phyloP scores from a whole-genome alignment of 1,284 basidiomycete genomes.

The Heterobasidion annosum region DNA sequence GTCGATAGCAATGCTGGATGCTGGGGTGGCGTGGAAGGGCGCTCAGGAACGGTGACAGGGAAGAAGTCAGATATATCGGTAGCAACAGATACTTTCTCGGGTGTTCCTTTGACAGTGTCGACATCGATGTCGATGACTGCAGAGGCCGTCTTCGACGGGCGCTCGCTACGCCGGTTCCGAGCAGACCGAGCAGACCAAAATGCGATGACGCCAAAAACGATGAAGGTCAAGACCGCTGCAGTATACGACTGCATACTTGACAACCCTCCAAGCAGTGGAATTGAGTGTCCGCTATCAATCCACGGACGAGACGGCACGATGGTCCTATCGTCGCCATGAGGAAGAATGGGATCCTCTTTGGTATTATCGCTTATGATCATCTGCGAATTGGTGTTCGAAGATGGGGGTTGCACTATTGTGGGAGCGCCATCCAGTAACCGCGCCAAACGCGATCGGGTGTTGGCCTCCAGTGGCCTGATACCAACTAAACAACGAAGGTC shows the following conservation, averaged over 20 bases:
- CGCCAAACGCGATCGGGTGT: conserved; percentile 21
- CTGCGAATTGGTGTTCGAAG: conserved; percentile 6
- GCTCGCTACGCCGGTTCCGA: background rate
- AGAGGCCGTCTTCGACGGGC: background rate
- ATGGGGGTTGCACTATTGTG: conserved; percentile 10
- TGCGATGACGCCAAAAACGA: background rate
- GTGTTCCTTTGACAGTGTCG: too few species aligned
- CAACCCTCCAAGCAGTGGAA: background rate
- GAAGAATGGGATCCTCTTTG: background rate
- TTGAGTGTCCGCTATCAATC: background rate
- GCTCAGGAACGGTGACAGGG: too few species aligned
- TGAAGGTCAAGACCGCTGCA: background rate
- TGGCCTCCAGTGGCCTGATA: conserved; percentile 37
- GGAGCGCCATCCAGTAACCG: conserved; percentile 26
- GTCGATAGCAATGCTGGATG: background rate
- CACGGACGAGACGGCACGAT: background rate
- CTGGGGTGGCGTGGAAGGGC: too few species aligned
- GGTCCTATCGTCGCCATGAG: background rate
- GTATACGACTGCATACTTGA: background rate
- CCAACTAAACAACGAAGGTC: conserved; percentile 56
- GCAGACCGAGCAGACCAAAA: background rate
- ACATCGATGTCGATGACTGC: too few species aligned
- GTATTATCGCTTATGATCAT: background rate
- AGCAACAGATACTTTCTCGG: too few species aligned
- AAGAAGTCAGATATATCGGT: too few species aligned